These are phyloP conservation scores for Phyllosticta citrichinensis DNA, from an alignment of 2,329 filamentous ascomycete genomes.

Conservation along the genomic window DNA sequence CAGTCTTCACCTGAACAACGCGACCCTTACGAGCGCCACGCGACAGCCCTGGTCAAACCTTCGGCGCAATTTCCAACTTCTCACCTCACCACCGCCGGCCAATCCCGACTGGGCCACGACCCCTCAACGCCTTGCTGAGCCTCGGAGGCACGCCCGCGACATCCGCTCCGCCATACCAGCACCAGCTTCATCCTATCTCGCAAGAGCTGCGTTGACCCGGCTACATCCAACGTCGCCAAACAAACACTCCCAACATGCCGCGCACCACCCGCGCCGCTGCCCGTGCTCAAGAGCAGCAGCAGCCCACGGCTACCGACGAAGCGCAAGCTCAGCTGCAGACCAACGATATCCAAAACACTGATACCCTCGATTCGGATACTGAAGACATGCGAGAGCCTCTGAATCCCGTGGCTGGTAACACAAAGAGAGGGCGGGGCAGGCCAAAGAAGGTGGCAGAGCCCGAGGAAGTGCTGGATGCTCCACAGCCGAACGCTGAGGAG, in stretches of 20 bases:
- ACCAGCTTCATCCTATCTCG: not conserved
- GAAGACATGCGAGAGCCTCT: slow-evolving; percentile 3
- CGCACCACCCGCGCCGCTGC: slow-evolving; percentile 10
- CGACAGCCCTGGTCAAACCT: not conserved
- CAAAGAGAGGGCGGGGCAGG: not conserved
- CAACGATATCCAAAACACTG: not conserved
- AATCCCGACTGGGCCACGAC: not conserved
- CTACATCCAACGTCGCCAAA: not conserved
- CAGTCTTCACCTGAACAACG: not conserved
- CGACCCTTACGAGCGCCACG: not conserved
- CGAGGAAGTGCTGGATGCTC: not conserved
- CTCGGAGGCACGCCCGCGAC: not conserved
- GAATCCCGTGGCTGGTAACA: slow-evolving; percentile 1
- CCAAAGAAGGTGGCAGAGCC: slow-evolving; percentile 6
- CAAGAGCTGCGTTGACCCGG: not conserved
- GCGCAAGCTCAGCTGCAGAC: not conserved
- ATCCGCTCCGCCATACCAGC: not conserved
- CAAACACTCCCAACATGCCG: slow-evolving; percentile 2
- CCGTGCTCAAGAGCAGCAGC: slow-evolving; percentile 4
- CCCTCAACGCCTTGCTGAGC: not conserved
- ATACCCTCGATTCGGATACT: not conserved
- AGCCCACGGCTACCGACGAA: slow-evolving; percentile 1
- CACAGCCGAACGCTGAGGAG: not conserved
- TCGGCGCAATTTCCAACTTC: not conserved
- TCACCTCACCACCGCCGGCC: not conserved